Base-by-base conservation (phyloP, 2,329 filamentous ascomycete genomes). In the Fusarium lateritium region DNA sequence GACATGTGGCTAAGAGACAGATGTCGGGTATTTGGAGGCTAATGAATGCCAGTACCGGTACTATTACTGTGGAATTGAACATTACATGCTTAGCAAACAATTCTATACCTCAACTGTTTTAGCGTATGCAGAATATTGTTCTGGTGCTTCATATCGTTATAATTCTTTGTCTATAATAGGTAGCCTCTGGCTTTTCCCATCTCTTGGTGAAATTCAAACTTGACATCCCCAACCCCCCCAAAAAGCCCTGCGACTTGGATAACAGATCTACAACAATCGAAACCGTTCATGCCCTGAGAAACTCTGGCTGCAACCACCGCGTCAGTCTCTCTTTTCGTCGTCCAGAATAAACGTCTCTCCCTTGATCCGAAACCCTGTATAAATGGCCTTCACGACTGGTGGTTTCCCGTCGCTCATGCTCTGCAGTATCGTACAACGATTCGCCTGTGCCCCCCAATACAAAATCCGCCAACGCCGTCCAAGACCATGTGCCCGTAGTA, bases 401-500 rank as follows among this genome's bases (percentile, higher is more conserved):
- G 19, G 61, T 49, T 53, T 62, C 49, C 62, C 56, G 49, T 70
- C 67, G 50, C 47, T 70, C 69, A 73, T 74, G 72, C 67, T 69
- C 63, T 72, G 62, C 60, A 50, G 63, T 76, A 77, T 77, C 71
- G 69, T 77, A 77, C 76, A 76, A 72, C 64, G 57, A 70, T 68
- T 65, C 69, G 71, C 67, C 72, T 62, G 39, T 62, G 56, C 59
- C 46, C 56, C 43, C 62, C 46, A 71, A 75, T 71, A 72, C 69
- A 74, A 66, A 73, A 73, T 66, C 70, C 73, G 47, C 66, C 58
- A 76, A 74, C 73, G 73, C 73, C 73, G 44, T 47, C 69, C 68
- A 74, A 75, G 62, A 67, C 70, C 73, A 36, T 75, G 64, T 67
- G 67, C 50, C 73, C 71, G 36, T 70, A 68, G 69, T 75, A 74